Evolutionary conservation across 352 stramenopile genomes (phyloP).

Genomic region (Pythium guiyangense): DNA sequence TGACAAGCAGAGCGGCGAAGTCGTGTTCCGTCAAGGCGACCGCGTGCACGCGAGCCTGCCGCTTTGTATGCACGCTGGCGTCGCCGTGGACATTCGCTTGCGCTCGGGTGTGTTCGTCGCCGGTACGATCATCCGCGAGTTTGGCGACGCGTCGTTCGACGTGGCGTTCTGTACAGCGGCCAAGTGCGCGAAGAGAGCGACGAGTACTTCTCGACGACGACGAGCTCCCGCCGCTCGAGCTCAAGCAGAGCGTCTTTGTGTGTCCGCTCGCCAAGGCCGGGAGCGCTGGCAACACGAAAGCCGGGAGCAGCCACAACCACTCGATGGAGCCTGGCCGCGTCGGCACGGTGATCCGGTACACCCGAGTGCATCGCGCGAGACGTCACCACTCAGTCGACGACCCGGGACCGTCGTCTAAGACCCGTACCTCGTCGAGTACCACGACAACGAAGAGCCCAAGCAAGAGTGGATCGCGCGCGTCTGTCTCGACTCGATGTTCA

Average conservation of each 20-base stretch:
- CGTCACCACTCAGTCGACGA: conserved; percentile 11
- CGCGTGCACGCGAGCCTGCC: conserved; percentile 31
- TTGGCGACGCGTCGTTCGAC: conserved; percentile 31
- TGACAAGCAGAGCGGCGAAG: conserved; percentile 5
- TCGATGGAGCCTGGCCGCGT: conserved; percentile 20
- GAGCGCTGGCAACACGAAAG: background rate
- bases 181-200: conserved; percentile 35
- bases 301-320: conserved; percentile 1
- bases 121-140: conserved; percentile 42
- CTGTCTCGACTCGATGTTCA: conserved; percentile 34
- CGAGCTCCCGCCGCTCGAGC: conserved; percentile 25
- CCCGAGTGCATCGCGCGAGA: conserved; percentile 8
- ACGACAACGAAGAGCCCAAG: conserved; percentile 19
- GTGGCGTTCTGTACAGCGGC: conserved; percentile 34
- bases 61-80: conserved; percentile 33
- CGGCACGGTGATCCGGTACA: conserved; percentile 26
- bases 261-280: conserved; percentile 20
- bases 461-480: conserved; percentile 28
- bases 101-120: conserved; percentile 25
- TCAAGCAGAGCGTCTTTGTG: conserved; percentile 31
- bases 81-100: conserved; percentile 42
- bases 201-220: conserved; percentile 37
- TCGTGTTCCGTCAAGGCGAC: conserved; percentile 17
- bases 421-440: conserved; percentile 32
- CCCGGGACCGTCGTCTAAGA: conserved; percentile 13